Conservation (phyloP, 2,329 filamentous ascomycete genomes). For the Cercospora citrullina region DNA sequence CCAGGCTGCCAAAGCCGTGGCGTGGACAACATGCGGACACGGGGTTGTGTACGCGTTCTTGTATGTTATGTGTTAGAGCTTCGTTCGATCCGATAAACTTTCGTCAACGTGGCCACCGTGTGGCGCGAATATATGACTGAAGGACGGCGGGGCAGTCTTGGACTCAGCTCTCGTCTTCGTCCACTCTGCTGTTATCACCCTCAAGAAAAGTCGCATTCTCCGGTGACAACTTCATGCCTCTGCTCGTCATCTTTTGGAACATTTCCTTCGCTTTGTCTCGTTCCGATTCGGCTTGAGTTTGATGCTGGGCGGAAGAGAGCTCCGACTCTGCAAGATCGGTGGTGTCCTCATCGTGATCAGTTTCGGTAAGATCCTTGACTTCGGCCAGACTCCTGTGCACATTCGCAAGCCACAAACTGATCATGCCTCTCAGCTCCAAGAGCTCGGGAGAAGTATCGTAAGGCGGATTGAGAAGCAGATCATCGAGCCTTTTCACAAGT, state of each 20-base stretch:
- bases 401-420: constrained; percentile 74
- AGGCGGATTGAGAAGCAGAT: constrained; percentile 66
- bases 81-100: not conserved
- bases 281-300: constrained; percentile 13
- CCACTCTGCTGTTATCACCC: constrained; percentile 4
- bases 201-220: constrained; percentile 19
- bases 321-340: not conserved
- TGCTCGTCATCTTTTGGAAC: constrained; percentile 15
- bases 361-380: not conserved
- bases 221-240: constrained; percentile 15
- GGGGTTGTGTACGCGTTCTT: not conserved
- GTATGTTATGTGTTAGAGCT: not conserved
- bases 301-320: constrained; percentile 10
- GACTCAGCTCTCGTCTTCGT: not conserved
- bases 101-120: not conserved
- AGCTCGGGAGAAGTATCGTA: constrained; percentile 68
- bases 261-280: constrained; percentile 20
- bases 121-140: not conserved
- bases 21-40: not conserved
- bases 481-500: constrained; percentile 69
- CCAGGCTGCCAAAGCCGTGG: not conserved
- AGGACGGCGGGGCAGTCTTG: not conserved
- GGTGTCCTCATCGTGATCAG: not conserved
- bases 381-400: constrained; percentile 43
- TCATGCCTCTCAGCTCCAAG: constrained; percentile 69